These are phyloP conservation scores for Salix exigua DNA, from an alignment of 345 rosid genomes.

Conservation along the genomic window DNA sequence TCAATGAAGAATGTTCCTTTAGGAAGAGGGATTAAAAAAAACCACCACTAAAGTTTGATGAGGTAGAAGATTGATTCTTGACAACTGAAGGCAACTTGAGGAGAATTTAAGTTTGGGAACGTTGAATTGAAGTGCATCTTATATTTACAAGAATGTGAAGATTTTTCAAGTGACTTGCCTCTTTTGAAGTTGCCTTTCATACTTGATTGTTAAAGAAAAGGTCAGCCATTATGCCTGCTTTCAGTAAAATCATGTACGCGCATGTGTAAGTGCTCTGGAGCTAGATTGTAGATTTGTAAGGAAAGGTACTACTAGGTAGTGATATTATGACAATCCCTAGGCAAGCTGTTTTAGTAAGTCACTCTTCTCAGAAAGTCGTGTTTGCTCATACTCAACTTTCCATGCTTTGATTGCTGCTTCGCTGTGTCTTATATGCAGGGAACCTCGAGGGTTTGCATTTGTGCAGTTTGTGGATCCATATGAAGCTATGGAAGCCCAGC, in stretches of 20 bases:
- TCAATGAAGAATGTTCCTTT: constrained; percentile 55
- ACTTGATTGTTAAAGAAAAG: constrained; percentile 61
- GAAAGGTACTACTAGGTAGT: constrained; percentile 31
- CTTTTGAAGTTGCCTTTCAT: constrained; percentile 74
- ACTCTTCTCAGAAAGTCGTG: constrained; percentile 2
- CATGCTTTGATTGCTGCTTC: constrained; percentile 20
- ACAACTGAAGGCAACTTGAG: constrained; percentile 48
- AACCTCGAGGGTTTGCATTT: constrained; percentile 97
- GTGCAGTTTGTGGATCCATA: constrained; percentile 89
- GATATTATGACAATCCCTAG: constrained; percentile 24
- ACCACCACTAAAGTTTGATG: constrained; percentile 65
- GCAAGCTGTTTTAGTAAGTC: constrained; percentile 14
- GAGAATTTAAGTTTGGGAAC: constrained; percentile 46
- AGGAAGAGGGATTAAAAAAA: constrained; percentile 49
- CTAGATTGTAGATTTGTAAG: constrained; percentile 35
- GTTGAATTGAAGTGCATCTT: constrained; percentile 62
- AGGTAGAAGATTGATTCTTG: constrained; percentile 51
- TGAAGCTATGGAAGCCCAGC: constrained; percentile 88
- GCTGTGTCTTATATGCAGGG: constrained; percentile 39
- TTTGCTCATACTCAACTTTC: constrained; percentile 13
- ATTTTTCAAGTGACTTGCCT: constrained; percentile 60
- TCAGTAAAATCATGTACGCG: constrained; percentile 39
- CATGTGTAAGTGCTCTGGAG: constrained; percentile 39
- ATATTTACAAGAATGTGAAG: constrained; percentile 69
- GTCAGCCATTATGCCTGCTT: constrained; percentile 55